A percentile compares a stretch with the other conserved stretches of the same genome.
Evolutionary conservation across 345 rosid species (phyloP).

Genomic region (Dimocarpus longan): DNA sequence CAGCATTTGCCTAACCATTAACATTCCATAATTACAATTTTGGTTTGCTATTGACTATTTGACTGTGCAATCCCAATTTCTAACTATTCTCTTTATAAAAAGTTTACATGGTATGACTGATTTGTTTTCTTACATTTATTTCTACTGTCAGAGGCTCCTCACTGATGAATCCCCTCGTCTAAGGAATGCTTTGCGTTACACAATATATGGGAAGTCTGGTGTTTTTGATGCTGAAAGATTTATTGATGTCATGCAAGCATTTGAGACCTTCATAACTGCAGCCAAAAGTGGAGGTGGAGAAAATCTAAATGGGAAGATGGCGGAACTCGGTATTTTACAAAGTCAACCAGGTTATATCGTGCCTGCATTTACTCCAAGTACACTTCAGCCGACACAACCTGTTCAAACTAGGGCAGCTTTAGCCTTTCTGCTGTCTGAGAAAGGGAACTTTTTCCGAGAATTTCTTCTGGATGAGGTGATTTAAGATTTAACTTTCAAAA

Average conservation of each 20-base stretch:
- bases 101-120: neutral
- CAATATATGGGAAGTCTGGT: slow-evolving; percentile 87
- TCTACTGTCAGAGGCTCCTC: slow-evolving; percentile 70
- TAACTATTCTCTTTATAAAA: neutral
- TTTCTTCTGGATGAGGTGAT: slow-evolving; percentile 95
- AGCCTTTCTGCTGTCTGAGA: slow-evolving; percentile 78
- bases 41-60: slow-evolving; percentile 6
- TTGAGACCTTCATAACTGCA: slow-evolving; percentile 87
- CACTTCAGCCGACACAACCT: slow-evolving; percentile 58
- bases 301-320: slow-evolving; percentile 83
- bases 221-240: slow-evolving; percentile 98
- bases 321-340: slow-evolving; percentile 76
- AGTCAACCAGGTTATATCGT: slow-evolving; percentile 34
- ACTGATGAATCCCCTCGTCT: slow-evolving; percentile 91
- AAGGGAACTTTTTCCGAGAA: slow-evolving; percentile 90
- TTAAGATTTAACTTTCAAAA: slow-evolving; percentile 3
- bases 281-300: slow-evolving; percentile 99
- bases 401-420: slow-evolving; percentile 89
- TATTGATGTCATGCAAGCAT: slow-evolving; percentile 98
- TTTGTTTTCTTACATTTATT: slow-evolving; percentile 11
- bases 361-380: slow-evolving; percentile 42
- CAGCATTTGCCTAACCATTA: neutral
- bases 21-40: neutral
- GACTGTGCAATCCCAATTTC: neutral
- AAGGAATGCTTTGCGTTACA: slow-evolving; percentile 83